Evolutionary conservation across 2,329 filamentous ascomycete genomes (phyloP).

Genomic region (Thermothelomyces thermophilus): DNA sequence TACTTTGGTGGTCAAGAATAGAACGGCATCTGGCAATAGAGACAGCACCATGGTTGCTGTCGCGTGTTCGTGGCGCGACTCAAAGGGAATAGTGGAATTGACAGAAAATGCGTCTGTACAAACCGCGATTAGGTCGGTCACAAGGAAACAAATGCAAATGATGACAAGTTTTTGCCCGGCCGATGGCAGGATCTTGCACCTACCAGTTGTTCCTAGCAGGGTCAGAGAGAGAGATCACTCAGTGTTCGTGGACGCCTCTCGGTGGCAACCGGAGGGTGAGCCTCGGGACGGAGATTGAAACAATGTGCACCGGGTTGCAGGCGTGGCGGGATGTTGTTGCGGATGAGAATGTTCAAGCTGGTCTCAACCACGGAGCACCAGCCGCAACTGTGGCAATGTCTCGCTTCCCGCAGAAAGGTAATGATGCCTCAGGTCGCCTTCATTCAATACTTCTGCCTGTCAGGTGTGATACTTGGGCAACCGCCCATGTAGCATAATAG

Average conservation of each 20-base stretch:
- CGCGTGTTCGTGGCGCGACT: background rate
- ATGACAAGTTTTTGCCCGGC: background rate
- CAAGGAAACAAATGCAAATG: no score
- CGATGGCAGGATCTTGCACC: background rate
- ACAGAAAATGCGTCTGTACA: no score
- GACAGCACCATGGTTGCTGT: background rate
- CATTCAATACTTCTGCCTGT: no score
- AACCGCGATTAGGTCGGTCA: no score
- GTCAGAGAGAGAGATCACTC: background rate
- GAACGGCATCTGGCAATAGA: no score
- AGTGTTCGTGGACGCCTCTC: background rate
- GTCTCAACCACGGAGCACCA: background rate
- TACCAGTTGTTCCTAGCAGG: background rate
- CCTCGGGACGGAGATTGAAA: background rate
- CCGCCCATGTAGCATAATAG: no score
- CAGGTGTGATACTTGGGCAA: no score
- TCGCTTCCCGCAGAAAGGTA: background rate
- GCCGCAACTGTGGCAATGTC: constrained; percentile 6
- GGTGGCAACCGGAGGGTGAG: background rate
- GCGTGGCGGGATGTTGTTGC: no score
- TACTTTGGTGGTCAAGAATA: background rate
- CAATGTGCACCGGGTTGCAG: no score
- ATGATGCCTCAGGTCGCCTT: no score
- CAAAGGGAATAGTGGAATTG: background rate
- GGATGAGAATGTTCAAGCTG: constrained; percentile 11